phyloP scores from a whole-genome alignment of 1,284 basidiomycete genomes.

The Ustilago crameri region DNA sequence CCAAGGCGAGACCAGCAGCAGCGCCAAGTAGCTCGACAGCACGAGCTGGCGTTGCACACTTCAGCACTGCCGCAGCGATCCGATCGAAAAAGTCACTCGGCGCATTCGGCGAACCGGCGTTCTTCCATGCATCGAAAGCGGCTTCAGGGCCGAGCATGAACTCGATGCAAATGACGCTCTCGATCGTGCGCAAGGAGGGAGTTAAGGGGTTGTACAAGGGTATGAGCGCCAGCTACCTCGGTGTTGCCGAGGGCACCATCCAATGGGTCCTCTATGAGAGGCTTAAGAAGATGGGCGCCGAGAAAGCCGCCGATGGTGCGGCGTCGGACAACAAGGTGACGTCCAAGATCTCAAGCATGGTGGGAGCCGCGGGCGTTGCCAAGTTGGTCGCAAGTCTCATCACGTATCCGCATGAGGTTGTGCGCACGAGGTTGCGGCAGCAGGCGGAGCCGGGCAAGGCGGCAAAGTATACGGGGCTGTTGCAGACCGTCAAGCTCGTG shows the following conservation, averaged over 20 bases:
- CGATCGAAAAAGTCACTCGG: conserved; percentile 25
- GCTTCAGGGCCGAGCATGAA: conserved; percentile 69
- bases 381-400: conserved; percentile 76
- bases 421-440: conserved; percentile 91
- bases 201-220: conserved; percentile 92
- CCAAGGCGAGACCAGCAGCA: not conserved
- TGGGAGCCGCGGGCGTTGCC: conserved; percentile 89
- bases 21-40: not conserved
- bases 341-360: conserved; percentile 74
- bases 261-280: conserved; percentile 97
- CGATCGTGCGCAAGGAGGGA: conserved; percentile 84
- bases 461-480: conserved; percentile 83
- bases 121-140: conserved; percentile 52
- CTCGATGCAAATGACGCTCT: conserved; percentile 76
- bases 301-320: not conserved
- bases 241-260: conserved; percentile 95
- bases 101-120: conserved; percentile 42
- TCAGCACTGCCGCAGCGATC: conserved; percentile 16
- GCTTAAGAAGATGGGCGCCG: conserved; percentile 73
- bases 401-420: conserved; percentile 68
- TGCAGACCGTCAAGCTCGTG: conserved; percentile 85
- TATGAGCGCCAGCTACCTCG: conserved; percentile 91
- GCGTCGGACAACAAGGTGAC: not conserved
- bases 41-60: conserved; percentile 11
- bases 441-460: conserved; percentile 72